These are phyloP conservation scores for Puccinia novopanici DNA, from an alignment of 1,284 basidiomycete species.

Conservation along the genomic window DNA sequence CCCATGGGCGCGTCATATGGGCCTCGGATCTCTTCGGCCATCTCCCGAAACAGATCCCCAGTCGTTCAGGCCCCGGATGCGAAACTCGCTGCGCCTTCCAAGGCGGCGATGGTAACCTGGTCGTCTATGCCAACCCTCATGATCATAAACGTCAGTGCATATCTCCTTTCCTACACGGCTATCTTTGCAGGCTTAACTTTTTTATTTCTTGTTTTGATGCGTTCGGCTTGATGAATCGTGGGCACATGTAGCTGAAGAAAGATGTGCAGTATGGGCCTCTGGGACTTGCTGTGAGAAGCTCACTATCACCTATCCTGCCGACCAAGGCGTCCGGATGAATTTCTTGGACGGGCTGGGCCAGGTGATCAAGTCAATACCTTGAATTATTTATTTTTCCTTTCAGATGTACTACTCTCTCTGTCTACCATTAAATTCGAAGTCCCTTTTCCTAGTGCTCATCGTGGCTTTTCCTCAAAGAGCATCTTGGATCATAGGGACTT, in stretches of 20 bases:
- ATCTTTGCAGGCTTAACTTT: not conserved
- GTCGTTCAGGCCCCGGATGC: slow-evolving; percentile 1
- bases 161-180: not conserved
- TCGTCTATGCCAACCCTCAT: slow-evolving; percentile 44
- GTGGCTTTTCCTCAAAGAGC: too few relatives aligned
- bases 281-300: slow-evolving; percentile 38
- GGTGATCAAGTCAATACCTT: slow-evolving; percentile 10
- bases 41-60: slow-evolving; percentile 38
- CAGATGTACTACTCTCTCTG: not conserved
- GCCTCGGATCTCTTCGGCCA: slow-evolving; percentile 42
- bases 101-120: slow-evolving; percentile 45
- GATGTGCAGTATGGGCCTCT: slow-evolving; percentile 47
- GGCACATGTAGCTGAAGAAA: slow-evolving; percentile 6
- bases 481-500: too few relatives aligned
- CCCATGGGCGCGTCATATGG: slow-evolving; percentile 44
- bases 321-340: slow-evolving; percentile 11
- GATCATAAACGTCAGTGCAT: slow-evolving; percentile 34
- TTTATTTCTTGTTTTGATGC: not conserved
- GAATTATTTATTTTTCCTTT: not conserved
- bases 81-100: slow-evolving; percentile 47
- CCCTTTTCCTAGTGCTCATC: too few relatives aligned
- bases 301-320: slow-evolving; percentile 5
- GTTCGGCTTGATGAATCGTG: not conserved
- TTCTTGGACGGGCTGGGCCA: slow-evolving; percentile 8
- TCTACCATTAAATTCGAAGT: not conserved